These are phyloP conservation scores for Candida ovalis DNA, from an alignment of 805 yeast species.

Conservation along the genomic window DNA sequence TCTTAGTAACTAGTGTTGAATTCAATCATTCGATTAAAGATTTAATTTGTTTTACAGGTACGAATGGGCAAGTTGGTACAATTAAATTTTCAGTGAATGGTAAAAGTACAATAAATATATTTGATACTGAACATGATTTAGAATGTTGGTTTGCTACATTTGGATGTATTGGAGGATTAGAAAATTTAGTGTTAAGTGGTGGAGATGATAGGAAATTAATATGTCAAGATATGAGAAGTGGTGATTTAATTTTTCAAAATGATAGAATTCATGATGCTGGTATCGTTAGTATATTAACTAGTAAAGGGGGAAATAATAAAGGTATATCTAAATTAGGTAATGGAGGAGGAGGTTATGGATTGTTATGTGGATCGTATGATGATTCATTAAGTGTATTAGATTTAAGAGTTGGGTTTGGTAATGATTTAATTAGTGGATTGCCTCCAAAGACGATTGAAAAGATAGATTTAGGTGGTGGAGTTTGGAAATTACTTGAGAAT, in stretches of 20 bases:
- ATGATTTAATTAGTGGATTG: slow-evolving; percentile 41
- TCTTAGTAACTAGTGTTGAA: slow-evolving; percentile 60
- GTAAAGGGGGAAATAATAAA: slow-evolving; percentile 36
- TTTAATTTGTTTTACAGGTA: slow-evolving; percentile 53
- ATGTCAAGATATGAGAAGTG: slow-evolving; percentile 63
- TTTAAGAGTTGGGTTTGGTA: slow-evolving; percentile 48
- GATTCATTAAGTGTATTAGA: slow-evolving; percentile 71
- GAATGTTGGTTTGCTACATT: slow-evolving; percentile 90
- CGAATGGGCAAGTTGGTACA: slow-evolving; percentile 58
- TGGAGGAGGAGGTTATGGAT: slow-evolving; percentile 24
- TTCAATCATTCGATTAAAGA: slow-evolving; percentile 43
- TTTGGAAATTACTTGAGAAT: slow-evolving; percentile 82
- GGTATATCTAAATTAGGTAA: slow-evolving; percentile 27
- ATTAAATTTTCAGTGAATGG: slow-evolving; percentile 32
- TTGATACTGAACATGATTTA: slow-evolving; percentile 49
- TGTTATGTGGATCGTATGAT: slow-evolving; percentile 93
- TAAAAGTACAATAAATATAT: slow-evolving; percentile 8
- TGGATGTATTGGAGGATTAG: slow-evolving; percentile 50
- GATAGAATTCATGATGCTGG: slow-evolving; percentile 83
- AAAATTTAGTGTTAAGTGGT: slow-evolving; percentile 70
- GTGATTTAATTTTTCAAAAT: slow-evolving; percentile 31
- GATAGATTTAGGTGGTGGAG: slow-evolving; percentile 82
- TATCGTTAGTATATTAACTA: slow-evolving; percentile 72
- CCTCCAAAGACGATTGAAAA: slow-evolving; percentile 45
- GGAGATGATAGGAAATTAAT: slow-evolving; percentile 83